Conservation (phyloP, 192 early-diverging fungal genomes). For the Coemansia umbellata region DNA sequence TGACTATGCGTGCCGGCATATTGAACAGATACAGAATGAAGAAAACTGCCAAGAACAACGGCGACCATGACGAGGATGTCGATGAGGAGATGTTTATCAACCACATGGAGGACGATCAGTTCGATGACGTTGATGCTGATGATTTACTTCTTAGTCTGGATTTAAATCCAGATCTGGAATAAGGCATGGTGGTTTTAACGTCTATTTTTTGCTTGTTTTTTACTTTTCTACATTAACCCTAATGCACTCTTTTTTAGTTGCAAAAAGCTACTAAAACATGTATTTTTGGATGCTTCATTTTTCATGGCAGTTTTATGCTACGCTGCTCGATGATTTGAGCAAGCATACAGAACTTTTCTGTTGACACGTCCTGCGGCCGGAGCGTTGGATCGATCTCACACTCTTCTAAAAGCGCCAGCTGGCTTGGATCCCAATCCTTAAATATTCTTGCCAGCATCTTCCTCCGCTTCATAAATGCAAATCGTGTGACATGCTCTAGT, state of each 20-base stretch:
- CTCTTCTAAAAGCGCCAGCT: conserved; percentile 47
- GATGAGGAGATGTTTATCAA: conserved; percentile 28
- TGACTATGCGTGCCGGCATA: conserved; percentile 45
- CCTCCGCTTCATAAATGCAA: conserved; percentile 65
- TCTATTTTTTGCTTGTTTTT: too few relatives aligned
- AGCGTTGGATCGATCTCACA: conserved; percentile 54
- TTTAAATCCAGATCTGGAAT: conserved; percentile 50
- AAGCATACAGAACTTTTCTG: conserved; percentile 56
- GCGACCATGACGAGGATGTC: conserved; percentile 12
- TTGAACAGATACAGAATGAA: conserved; percentile 44
- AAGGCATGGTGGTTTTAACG: too few relatives aligned
- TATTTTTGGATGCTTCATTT: neutral
- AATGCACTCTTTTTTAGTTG: too few relatives aligned
- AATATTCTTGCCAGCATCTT: conserved; percentile 63
- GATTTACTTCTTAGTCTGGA: conserved; percentile 49
- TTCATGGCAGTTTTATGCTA: conserved; percentile 28
- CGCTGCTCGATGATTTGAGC: conserved; percentile 52
- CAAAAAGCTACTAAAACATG: too few relatives aligned
- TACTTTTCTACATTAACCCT: too few relatives aligned
- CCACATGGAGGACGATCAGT: conserved; percentile 29
- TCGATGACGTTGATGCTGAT: conserved; percentile 40
- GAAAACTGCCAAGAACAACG: conserved; percentile 4
- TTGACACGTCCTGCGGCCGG: conserved; percentile 63
- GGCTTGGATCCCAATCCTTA: conserved; percentile 51
- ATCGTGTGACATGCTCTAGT: conserved; percentile 60